A percentile compares a stretch with the other conserved stretches of the same genome.
These are phyloP conservation scores for Amanita polypyramis DNA, from an alignment of 768 basidiomycete genomes.

Conservation along the genomic window DNA sequence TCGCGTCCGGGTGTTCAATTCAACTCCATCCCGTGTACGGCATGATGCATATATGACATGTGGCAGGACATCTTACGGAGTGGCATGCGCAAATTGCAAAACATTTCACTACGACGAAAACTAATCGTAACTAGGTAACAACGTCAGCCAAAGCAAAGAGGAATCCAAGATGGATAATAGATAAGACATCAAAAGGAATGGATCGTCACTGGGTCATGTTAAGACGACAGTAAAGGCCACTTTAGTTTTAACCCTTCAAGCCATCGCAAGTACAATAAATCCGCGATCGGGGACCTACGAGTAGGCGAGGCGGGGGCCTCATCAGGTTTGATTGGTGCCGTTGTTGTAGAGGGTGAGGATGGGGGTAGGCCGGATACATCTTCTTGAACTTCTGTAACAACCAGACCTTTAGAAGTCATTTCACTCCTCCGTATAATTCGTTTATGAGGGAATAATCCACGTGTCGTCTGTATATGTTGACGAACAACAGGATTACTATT, in stretches of 20 bases:
- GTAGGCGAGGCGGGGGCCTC: slow-evolving; percentile 28
- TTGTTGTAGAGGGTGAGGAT: slow-evolving; percentile 12
- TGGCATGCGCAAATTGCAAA: background rate
- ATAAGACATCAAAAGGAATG: background rate
- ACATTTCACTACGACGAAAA: background rate
- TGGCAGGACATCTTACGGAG: too few species aligned
- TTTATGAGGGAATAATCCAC: slow-evolving; percentile 71
- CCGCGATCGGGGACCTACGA: slow-evolving; percentile 84
- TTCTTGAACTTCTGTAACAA: slow-evolving; percentile 77
- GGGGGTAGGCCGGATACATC: slow-evolving; percentile 44
- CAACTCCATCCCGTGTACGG: too few species aligned
- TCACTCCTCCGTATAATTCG: slow-evolving; percentile 72
- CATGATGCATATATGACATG: too few species aligned
- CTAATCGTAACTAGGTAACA: background rate
- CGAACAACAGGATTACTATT: slow-evolving; percentile 70
- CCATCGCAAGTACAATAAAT: slow-evolving; percentile 96
- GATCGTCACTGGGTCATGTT: slow-evolving; percentile 3
- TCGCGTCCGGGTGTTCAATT: slow-evolving; percentile 58
- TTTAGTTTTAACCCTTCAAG: slow-evolving; percentile 84
- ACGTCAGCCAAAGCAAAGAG: background rate
- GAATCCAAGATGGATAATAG: background rate
- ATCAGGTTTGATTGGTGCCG: slow-evolving; percentile 16
- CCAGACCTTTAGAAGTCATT: slow-evolving; percentile 75
- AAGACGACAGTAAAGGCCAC: slow-evolving; percentile 59
- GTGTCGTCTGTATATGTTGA: slow-evolving; percentile 75